phyloP scores from a whole-genome alignment of 345 rosid genomes.

The Heritiera fomes region DNA sequence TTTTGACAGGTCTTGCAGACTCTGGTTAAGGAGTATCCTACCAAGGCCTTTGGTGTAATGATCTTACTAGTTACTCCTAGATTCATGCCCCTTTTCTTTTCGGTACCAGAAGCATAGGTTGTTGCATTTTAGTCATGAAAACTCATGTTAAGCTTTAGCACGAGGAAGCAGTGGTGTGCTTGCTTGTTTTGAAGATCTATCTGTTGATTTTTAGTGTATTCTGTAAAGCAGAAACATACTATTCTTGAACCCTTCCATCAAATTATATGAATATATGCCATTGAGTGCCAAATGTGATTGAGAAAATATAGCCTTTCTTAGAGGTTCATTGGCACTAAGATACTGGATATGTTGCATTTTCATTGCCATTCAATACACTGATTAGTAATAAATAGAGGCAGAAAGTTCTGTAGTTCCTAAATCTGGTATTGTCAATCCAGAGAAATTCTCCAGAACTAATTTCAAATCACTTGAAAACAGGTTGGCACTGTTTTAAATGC shows the following conservation, averaged over 20 bases:
- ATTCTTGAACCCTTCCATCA: neutral
- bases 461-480: constrained; percentile 24
- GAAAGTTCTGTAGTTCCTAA: neutral
- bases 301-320: neutral
- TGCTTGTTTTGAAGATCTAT: neutral
- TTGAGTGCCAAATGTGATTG: neutral
- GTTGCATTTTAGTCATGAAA: neutral
- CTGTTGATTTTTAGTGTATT: neutral
- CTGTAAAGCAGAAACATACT: neutral
- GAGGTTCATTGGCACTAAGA: neutral
- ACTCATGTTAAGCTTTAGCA: neutral
- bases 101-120: neutral
- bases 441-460: neutral
- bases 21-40: constrained; percentile 47
- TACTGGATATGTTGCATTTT: neutral
- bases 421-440: neutral
- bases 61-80: neutral
- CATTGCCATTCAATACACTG: neutral
- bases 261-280: neutral
- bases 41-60: constrained; percentile 52
- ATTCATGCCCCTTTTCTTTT: neutral
- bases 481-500: constrained; percentile 54
- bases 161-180: neutral
- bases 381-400: neutral
- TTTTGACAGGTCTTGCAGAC: constrained; percentile 38